Conservation (phyloP, 140 eudicot genomes). For the Cichorium intybus region DNA sequence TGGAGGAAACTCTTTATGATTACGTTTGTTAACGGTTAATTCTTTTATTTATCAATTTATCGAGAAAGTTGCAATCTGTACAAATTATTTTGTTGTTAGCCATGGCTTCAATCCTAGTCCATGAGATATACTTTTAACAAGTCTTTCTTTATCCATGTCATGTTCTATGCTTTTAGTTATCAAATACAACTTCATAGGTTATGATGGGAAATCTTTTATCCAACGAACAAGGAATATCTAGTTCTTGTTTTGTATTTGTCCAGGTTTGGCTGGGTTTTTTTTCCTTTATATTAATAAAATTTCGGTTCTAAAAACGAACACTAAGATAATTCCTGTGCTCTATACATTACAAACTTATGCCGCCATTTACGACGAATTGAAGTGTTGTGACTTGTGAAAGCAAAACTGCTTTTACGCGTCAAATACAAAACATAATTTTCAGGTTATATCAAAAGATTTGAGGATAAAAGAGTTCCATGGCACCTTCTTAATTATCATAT, state of each 20-base stretch:
- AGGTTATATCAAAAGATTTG: no score
- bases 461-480: no score
- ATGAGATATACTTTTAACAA: not conserved
- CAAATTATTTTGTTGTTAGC: not conserved
- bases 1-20: not conserved
- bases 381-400: not conserved
- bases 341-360: no score
- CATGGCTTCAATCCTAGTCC: not conserved
- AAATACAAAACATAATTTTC: no score
- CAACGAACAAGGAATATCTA: no score
- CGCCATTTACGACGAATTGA: no score
- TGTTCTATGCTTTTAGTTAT: not conserved
- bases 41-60: not conserved
- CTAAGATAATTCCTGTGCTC: not conserved
- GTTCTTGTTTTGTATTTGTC: no score
- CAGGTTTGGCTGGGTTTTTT: no score
- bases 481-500: no score
- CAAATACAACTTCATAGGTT: not conserved
- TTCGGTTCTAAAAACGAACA: no score
- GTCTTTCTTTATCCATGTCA: not conserved
- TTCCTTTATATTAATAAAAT: no score
- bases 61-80: constrained; percentile 10
- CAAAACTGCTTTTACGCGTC: not conserved
- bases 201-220: not conserved
- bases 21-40: not conserved